Conservation (phyloP, 1,284 basidiomycete genomes). For the Leucocoprinus gongylophorus region DNA sequence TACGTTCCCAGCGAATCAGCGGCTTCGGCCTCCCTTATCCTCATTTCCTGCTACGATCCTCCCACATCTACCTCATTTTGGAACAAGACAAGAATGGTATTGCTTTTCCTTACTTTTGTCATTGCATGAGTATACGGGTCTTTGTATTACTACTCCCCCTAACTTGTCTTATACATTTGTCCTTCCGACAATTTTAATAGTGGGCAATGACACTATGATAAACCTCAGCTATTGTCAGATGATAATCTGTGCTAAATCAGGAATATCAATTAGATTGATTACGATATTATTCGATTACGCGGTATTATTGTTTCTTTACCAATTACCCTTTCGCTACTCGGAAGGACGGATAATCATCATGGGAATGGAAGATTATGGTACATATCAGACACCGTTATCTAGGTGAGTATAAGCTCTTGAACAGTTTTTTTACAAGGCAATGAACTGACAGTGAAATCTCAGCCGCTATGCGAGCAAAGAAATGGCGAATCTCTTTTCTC, state of each 20-base stretch:
- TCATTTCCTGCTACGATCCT: neutral
- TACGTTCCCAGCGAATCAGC: neutral
- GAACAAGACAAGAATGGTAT: neutral
- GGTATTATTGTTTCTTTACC: neutral
- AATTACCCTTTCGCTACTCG: neutral
- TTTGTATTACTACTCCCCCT: slow-evolving; percentile 6
- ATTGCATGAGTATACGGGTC: neutral
- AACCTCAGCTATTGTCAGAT: neutral
- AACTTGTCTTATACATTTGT: neutral
- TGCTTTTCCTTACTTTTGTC: neutral
- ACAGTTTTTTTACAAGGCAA: neutral
- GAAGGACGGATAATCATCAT: neutral
- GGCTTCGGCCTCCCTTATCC: neutral
- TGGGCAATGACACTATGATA: neutral
- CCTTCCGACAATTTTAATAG: neutral
- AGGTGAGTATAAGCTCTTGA: slow-evolving; percentile 38
- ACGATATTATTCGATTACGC: neutral
- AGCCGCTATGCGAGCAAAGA: slow-evolving; percentile 99
- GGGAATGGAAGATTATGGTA: slow-evolving; percentile 58
- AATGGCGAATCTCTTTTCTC: slow-evolving; percentile 95
- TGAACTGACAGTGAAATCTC: slow-evolving; percentile 5
- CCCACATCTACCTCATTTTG: neutral
- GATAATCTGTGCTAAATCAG: slow-evolving; percentile 1
- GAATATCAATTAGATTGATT: slow-evolving; percentile 2
- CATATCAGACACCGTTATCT: slow-evolving; percentile 69